Percentiles rank a stretch among this genome's conserved stretches.
phyloP scores from a whole-genome alignment of 257 asterid genomes.

The Buddleja alternifolia region DNA sequence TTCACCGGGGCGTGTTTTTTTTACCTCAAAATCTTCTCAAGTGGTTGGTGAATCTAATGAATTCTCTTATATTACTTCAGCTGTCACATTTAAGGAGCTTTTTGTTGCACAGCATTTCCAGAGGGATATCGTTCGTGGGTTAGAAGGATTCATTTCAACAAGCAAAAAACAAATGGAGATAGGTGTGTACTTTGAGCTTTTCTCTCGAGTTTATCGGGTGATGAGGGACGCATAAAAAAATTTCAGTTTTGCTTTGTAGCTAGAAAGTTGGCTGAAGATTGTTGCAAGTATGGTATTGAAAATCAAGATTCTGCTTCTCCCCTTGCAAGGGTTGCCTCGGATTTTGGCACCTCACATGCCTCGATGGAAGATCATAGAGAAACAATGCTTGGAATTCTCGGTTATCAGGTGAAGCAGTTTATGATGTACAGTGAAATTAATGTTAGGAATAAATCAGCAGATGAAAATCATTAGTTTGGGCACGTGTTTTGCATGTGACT shows the following conservation, averaged over 20 bases:
- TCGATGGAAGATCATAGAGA: constrained; percentile 90
- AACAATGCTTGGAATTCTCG: constrained; percentile 73
- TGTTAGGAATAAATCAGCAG: too few species aligned
- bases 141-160: constrained; percentile 72
- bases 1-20: constrained; percentile 26
- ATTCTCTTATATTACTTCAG: constrained; percentile 50
- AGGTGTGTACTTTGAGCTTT: constrained; percentile 50
- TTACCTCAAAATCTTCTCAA: constrained; percentile 3
- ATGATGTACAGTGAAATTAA: constrained; percentile 5
- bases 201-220: constrained; percentile 30
- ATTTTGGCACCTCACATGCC: constrained; percentile 82
- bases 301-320: constrained; percentile 64
- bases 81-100: constrained; percentile 65
- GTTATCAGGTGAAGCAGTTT: constrained; percentile 63
- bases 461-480: too few species aligned
- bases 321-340: constrained; percentile 69
- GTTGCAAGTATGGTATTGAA: constrained; percentile 86
- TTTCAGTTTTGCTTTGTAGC: constrained; percentile 54
- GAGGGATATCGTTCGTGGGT: constrained; percentile 86
- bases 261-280: constrained; percentile 85
- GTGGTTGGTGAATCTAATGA: constrained; percentile 47
- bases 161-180: constrained; percentile 88
- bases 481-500: too few species aligned
- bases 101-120: constrained; percentile 96
- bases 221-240: constrained; percentile 23